These are phyloP conservation scores for Athelia sp. DNA, from an alignment of 1,284 basidiomycete species.

Conservation along the genomic window DNA sequence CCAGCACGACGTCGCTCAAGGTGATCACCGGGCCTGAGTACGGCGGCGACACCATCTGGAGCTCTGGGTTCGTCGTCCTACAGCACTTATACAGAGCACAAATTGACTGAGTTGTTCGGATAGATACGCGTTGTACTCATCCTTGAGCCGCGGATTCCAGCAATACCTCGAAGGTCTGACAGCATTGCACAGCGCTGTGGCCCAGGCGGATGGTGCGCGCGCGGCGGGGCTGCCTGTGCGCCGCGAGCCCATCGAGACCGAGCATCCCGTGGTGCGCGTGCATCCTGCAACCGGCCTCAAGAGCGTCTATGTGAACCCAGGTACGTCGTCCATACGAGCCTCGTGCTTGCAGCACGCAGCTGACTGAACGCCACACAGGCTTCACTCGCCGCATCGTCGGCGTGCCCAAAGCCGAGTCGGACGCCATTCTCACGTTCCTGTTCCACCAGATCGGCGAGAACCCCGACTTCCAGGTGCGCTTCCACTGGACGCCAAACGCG, in stretches of 20 bases:
- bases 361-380: too few relatives aligned
- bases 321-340: slow-evolving; percentile 22
- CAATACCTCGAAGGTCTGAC: slow-evolving; percentile 60
- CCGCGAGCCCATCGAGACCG: slow-evolving; percentile 62
- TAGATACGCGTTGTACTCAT: slow-evolving; percentile 63
- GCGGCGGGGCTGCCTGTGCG: slow-evolving; percentile 63
- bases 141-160: slow-evolving; percentile 62
- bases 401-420: slow-evolving; percentile 76
- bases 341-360: too few relatives aligned
- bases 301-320: slow-evolving; percentile 69
- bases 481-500: slow-evolving; percentile 65
- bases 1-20: slow-evolving; percentile 64
- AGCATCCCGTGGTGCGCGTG: slow-evolving; percentile 66
- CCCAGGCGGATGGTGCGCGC: slow-evolving; percentile 63
- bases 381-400: slow-evolving; percentile 70
- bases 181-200: slow-evolving; percentile 65
- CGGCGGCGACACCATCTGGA: slow-evolving; percentile 71
- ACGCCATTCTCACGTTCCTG: slow-evolving; percentile 64
- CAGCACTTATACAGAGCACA: too few relatives aligned
- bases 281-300: slow-evolving; percentile 83
- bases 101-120: too few relatives aligned
- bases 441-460: slow-evolving; percentile 68
- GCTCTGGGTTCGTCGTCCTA: slow-evolving; percentile 48
- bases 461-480: slow-evolving; percentile 68
- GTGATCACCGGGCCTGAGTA: slow-evolving; percentile 57